Conservation (phyloP, 768 basidiomycete genomes). For the Termitomyces sp. region DNA sequence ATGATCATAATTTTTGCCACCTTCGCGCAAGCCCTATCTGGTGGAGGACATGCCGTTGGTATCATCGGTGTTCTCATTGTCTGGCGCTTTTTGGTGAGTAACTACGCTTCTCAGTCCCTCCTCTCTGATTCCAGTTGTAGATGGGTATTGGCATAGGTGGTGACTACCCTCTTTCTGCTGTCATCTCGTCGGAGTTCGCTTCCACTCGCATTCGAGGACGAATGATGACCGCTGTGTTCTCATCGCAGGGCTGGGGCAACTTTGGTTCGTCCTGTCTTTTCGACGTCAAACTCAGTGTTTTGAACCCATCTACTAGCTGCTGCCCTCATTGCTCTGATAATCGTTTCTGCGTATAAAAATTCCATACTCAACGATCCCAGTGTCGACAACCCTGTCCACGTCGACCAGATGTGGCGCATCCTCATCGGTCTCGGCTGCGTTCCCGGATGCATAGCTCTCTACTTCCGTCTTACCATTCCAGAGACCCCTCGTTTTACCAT, state of each 20-base stretch:
- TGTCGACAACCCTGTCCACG: conserved; percentile 32
- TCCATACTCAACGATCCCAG: conserved; percentile 38
- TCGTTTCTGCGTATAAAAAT: conserved; percentile 65
- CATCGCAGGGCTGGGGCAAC: conserved; percentile 86
- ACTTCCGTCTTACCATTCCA: conserved; percentile 91
- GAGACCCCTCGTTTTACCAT: conserved; percentile 90
- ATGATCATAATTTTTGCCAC: conserved; percentile 80
- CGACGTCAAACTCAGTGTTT: not conserved
- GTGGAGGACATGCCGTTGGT: conserved; percentile 56
- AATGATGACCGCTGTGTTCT: conserved; percentile 88
- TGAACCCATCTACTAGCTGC: conserved; percentile 37
- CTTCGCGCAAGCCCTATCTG: conserved; percentile 76
- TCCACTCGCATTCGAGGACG: conserved; percentile 72
- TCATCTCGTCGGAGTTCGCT: conserved; percentile 89
- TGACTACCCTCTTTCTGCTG: conserved; percentile 81
- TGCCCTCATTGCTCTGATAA: conserved; percentile 58
- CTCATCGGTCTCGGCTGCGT: conserved; percentile 86
- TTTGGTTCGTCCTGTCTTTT: conserved; percentile 41
- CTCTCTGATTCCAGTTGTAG: conserved; percentile 22
- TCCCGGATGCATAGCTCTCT: conserved; percentile 76
- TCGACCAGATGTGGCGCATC: conserved; percentile 83
- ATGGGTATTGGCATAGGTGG: conserved; percentile 86
- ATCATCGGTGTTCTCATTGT: conserved; percentile 75
- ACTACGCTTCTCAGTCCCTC: not conserved
- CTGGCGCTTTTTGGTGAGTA: conserved; percentile 71